A percentile compares a stretch with the other conserved stretches of the same genome.
phyloP scores from a whole-genome alignment of 2,329 filamentous ascomycete species.

The Xylaria sp. region DNA sequence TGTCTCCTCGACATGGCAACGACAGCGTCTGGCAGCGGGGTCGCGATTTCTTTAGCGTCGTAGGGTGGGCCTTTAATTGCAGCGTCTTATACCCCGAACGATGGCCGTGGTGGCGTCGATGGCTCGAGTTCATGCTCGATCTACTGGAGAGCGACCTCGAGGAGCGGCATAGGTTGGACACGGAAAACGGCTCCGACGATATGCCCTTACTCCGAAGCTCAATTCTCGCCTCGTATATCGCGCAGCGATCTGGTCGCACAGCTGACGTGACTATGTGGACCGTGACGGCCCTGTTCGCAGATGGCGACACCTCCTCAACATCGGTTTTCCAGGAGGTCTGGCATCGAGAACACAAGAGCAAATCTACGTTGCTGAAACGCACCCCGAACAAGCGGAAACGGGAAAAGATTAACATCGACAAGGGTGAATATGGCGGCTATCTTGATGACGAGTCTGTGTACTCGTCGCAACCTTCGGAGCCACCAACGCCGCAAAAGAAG shows the following conservation, averaged over 20 bases:
- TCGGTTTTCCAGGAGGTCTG: conserved; percentile 74
- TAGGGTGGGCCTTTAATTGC: conserved; percentile 95
- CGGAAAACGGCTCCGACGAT: conserved; percentile 48
- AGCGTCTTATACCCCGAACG: conserved; percentile 76
- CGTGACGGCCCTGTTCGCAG: conserved; percentile 74
- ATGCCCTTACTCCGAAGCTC: conserved; percentile 60
- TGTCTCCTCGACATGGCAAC: conserved; percentile 70
- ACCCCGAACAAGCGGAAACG: conserved; percentile 63
- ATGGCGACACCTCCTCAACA: conserved; percentile 65
- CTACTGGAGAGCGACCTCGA: conserved; percentile 78
- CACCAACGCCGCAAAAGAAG: conserved; percentile 57
- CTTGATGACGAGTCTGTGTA: conserved; percentile 64
- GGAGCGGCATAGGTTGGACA: conserved; percentile 64
- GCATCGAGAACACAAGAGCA: conserved; percentile 68
- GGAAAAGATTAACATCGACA: conserved; percentile 65
- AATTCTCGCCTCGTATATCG: conserved; percentile 71
- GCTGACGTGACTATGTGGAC: conserved; percentile 62
- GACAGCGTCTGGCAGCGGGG: conserved; percentile 79
- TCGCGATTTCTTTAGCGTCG: conserved; percentile 87
- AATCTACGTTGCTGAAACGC: conserved; percentile 48
- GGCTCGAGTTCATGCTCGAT: conserved; percentile 83
- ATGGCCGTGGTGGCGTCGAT: conserved; percentile 84
- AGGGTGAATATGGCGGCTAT: conserved; percentile 70
- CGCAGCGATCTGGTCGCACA: conserved; percentile 58
- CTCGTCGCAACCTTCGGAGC: conserved; percentile 60